Evolutionary conservation across 2,329 filamentous ascomycete species (phyloP), one percentile per base, ranked within the genome.

Genomic region (Fusarium bulbicola): DNA sequence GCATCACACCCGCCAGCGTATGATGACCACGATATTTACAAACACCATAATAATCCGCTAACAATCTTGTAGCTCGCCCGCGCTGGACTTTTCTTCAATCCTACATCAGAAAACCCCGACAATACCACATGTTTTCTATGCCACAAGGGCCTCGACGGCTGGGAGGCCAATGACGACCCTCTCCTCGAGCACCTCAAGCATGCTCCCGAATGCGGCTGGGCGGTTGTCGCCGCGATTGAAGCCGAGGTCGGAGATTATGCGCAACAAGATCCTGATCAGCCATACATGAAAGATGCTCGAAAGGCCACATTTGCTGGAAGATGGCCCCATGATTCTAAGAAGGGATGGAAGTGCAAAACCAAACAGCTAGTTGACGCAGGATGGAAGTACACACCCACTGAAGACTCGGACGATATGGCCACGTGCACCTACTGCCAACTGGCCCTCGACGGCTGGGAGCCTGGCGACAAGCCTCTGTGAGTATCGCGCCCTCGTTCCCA

Each of bases 391-490:
- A 97, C 95, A 30, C 95, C 96, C 0, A 93, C 90, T 11, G 84
- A 89, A 47, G 94, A 95, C 47, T 94, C 91, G 18, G 92, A 96
- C 73, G 96, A 99, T 81, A 93, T 95, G 84, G 93, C 94, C 15
- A 96, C 93, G 16, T 99, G 96, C 80, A 88, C 93, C 34, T 98
- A 98, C 83, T 99, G 96, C 84, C 90, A 93, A 64, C 84, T 98
- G 21, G 94, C 92, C 16, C 88, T 99, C 16, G 95, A 98, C 81
- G 95, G 95, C 12, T 99, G 97, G 96, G 96, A 98, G 79, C 92
- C 92, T 3, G 91, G 92, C 66, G 96, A 99, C 81, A 94, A 97
- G 79, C 96, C 96, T 69, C 89, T 92, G 91, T 95, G 81, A 83
- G 92, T 83, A 66, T 78, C 70, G 57, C 13, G n/a, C 36, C 20